These are phyloP conservation scores for Solanum rostratum DNA, from an alignment of 257 asterid species.

Conservation along the genomic window DNA sequence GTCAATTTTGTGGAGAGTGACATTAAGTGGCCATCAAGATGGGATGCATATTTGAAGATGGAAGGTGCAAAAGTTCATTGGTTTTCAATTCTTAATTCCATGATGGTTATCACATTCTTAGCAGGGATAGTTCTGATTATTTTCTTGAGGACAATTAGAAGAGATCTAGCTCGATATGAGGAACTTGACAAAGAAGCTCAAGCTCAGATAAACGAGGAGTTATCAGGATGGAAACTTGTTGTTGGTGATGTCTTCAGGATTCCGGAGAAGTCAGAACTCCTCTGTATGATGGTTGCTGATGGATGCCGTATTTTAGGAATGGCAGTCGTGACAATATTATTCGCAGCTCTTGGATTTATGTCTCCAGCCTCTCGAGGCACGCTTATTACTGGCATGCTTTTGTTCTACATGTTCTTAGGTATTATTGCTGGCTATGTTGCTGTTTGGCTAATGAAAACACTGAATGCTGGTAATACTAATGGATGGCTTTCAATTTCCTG, in stretches of 20 bases:
- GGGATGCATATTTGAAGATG: slow-evolving; percentile 21
- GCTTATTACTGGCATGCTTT: slow-evolving; percentile 12
- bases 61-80: slow-evolving; percentile 21
- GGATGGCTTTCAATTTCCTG: slow-evolving; percentile 11
- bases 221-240: slow-evolving; percentile 15
- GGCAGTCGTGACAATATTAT: slow-evolving; percentile 11
- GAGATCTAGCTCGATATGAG: slow-evolving; percentile 13
- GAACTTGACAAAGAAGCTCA: slow-evolving; percentile 20
- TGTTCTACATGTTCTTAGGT: slow-evolving; percentile 11
- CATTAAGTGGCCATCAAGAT: slow-evolving; percentile 17
- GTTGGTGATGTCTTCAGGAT: slow-evolving; percentile 11
- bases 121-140: slow-evolving; percentile 11
- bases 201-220: slow-evolving; percentile 10
- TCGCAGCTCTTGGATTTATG: slow-evolving; percentile 17
- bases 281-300: slow-evolving; percentile 11
- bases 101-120: slow-evolving; percentile 12
- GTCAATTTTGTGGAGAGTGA: slow-evolving; percentile 18
- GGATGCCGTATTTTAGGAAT: slow-evolving; percentile 15
- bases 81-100: slow-evolving; percentile 14
- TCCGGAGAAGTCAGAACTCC: slow-evolving; percentile 1
- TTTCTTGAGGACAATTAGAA: slow-evolving; percentile 12
- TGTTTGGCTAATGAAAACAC: slow-evolving; percentile 11
- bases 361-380: slow-evolving; percentile 17
- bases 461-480: background rate
- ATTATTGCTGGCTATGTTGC: slow-evolving; percentile 13